phyloP scores from a whole-genome alignment of 2,329 filamentous ascomycete species.

The Calonectria fujianensis region DNA sequence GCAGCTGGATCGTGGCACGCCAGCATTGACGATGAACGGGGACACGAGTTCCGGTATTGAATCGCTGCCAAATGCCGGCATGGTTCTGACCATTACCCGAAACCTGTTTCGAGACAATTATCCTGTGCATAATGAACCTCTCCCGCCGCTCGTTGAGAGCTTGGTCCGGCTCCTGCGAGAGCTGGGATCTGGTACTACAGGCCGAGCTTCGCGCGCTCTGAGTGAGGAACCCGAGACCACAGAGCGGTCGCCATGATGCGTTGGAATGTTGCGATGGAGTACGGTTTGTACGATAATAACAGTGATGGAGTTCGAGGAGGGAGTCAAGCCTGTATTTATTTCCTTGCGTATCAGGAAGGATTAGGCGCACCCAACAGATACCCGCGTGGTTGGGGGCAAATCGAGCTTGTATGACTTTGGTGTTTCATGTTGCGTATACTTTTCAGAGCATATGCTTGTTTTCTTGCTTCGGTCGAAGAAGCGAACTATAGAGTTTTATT shows the following conservation, averaged over 20 bases:
- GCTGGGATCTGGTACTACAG: constrained; percentile 36
- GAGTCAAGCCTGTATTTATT: constrained; percentile 27
- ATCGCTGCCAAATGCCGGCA: constrained; percentile 44
- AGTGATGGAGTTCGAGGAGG: constrained; percentile 49
- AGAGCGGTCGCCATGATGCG: constrained; percentile 4
- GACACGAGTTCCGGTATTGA: constrained; percentile 42
- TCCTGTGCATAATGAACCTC: constrained; percentile 41
- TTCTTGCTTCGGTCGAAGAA: background rate
- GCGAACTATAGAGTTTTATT: background rate
- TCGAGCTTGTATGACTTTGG: background rate
- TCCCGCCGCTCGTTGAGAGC: constrained; percentile 50
- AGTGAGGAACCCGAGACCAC: constrained; percentile 29
- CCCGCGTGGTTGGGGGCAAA: constrained; percentile 9
- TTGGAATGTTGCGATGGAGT: background rate
- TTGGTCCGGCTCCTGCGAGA: constrained; percentile 49
- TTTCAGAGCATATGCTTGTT: background rate
- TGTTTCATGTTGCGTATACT: background rate
- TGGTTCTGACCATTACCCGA: constrained; percentile 43
- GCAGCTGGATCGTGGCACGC: constrained; percentile 46
- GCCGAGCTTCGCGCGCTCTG: constrained; percentile 26
- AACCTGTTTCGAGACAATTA: constrained; percentile 50
- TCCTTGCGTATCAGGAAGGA: constrained; percentile 7
- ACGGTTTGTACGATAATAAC: constrained; percentile 28
- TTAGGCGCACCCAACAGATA: background rate
- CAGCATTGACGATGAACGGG: constrained; percentile 43